These are phyloP conservation scores for Eragrostis curvula DNA, from an alignment of 176 grass and related monocot genomes.

Conservation along the genomic window DNA sequence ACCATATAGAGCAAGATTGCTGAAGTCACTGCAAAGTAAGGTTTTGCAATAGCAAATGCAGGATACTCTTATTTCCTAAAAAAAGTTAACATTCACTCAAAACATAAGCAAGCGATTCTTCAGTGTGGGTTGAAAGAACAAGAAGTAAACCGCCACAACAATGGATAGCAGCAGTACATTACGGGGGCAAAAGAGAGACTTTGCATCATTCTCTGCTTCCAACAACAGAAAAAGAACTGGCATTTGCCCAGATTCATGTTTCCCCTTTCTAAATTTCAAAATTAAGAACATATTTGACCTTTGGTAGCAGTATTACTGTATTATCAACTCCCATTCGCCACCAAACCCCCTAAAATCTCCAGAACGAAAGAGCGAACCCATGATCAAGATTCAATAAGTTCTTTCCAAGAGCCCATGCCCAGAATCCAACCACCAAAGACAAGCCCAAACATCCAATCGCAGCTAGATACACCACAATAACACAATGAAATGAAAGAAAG, in stretches of 20 bases:
- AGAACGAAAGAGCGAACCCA: background rate
- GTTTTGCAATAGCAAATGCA: background rate
- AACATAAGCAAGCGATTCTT: background rate
- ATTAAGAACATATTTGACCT: background rate
- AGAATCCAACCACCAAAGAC: background rate
- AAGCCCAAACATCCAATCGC: background rate
- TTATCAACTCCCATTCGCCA: background rate
- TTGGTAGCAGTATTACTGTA: background rate
- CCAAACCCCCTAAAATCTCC: slow-evolving; percentile 4
- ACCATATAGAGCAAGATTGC: background rate
- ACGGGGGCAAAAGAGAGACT: background rate
- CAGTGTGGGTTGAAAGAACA: background rate
- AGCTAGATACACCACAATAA: background rate
- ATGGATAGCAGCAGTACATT: background rate
- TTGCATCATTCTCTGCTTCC: background rate
- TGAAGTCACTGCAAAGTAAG: background rate
- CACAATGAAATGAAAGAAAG: background rate
- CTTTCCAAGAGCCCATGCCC: background rate
- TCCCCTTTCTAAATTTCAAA: slow-evolving; percentile 8
- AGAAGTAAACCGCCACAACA: background rate
- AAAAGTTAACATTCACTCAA: background rate
- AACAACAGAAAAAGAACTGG: background rate
- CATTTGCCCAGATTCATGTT: background rate
- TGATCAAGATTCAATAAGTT: background rate
- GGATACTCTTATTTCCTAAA: background rate